Evolutionary conservation across 2,329 filamentous ascomycete genomes (phyloP).

Genomic region (Biscogniauxia mediterranea): DNA sequence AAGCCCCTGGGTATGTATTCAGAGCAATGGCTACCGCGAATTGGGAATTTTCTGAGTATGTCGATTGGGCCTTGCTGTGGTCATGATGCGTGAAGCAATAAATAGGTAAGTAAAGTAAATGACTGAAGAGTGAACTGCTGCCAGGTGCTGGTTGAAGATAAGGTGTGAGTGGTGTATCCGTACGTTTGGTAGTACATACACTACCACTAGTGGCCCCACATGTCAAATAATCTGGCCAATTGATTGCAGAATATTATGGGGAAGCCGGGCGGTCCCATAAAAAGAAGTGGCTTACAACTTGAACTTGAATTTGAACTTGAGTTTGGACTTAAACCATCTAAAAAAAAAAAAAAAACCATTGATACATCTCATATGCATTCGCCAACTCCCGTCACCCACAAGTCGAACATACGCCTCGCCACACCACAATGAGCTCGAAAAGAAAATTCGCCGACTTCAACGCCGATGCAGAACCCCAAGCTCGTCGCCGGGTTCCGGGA

Average conservation of each 20-base stretch:
- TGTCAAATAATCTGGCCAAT: too few relatives aligned
- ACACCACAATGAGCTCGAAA: conserved; percentile 27
- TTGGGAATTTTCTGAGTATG: background rate
- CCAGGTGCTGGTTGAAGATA: background rate
- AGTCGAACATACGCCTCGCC: background rate
- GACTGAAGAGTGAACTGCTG: background rate
- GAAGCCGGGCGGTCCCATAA: too few relatives aligned
- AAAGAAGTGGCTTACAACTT: too few relatives aligned
- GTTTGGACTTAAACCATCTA: too few relatives aligned
- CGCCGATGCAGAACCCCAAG: conserved; percentile 14
- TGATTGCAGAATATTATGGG: too few relatives aligned
- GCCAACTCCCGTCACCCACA: background rate
- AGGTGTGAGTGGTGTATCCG: background rate
- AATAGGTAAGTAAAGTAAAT: too few relatives aligned
- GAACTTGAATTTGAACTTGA: too few relatives aligned
- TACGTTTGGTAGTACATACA: too few relatives aligned
- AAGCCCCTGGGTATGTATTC: background rate
- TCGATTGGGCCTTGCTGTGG: background rate
- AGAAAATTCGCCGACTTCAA: conserved; percentile 30
- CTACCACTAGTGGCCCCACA: too few relatives aligned
- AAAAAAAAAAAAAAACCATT: too few relatives aligned
- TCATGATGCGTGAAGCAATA: background rate
- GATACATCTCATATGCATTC: too few relatives aligned
- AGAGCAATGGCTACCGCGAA: background rate
- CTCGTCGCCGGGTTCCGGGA: conserved; percentile 12